Evolutionary conservation across 306 rosid genomes (phyloP).

Genomic region (Trifolium subterraneum): DNA sequence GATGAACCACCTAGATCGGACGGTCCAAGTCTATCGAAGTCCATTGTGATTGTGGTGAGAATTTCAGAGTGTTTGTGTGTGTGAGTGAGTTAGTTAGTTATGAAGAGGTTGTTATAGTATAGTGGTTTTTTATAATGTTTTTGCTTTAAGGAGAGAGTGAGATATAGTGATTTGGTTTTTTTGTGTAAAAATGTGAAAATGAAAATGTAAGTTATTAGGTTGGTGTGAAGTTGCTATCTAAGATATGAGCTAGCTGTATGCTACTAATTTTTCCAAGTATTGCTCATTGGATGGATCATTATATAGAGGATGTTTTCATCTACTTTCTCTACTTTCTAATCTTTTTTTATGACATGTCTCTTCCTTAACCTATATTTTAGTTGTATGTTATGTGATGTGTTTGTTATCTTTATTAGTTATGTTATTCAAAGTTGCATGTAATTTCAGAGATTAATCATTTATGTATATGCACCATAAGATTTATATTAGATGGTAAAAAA

Average conservation of each 20-base stretch:
- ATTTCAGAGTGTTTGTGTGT: neutral
- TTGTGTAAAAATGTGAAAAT: neutral
- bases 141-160: neutral
- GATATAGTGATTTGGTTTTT: neutral
- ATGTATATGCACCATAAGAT: too few relatives aligned
- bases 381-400: neutral
- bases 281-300: conserved; percentile 9
- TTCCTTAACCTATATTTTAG: neutral
- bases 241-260: conserved; percentile 67
- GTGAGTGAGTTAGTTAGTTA: neutral
- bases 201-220: conserved; percentile 43
- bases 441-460: neutral
- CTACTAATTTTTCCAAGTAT: conserved; percentile 24
- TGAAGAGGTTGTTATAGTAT: neutral
- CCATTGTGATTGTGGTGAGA: conserved; percentile 45
- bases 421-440: too few relatives aligned
- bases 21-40: conserved; percentile 53
- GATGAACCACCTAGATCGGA: conserved; percentile 57
- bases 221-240: conserved; percentile 69
- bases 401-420: neutral
- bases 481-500: too few relatives aligned
- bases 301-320: neutral
- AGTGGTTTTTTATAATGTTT: conserved; percentile 9
- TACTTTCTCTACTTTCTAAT: neutral
- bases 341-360: neutral